Percentiles rank a stretch among this genome's conserved stretches.
Conservation (phyloP, 179 eudicot species). For the Nepenthes alata region DNA sequence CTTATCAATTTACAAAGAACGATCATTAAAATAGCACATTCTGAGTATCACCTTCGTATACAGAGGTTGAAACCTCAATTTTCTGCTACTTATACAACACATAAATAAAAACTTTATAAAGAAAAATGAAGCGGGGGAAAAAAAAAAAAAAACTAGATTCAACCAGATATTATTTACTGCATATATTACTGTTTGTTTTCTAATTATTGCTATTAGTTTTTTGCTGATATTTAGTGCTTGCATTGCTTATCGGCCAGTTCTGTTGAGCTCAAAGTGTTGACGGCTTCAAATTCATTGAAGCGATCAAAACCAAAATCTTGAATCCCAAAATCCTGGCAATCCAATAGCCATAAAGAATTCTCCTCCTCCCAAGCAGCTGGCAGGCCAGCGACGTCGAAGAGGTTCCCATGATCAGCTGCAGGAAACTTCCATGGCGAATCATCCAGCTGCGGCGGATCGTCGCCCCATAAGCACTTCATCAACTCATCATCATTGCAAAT, state of each 20-base stretch:
- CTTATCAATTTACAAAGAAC: no score
- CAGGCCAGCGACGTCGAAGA: not conserved
- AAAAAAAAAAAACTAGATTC: no score
- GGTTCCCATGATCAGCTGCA: slow-evolving; percentile 3
- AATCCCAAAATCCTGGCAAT: slow-evolving; percentile 73
- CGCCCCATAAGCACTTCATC: slow-evolving; percentile 49
- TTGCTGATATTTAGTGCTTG: not conserved
- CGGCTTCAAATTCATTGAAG: slow-evolving; percentile 20
- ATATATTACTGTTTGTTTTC: no score
- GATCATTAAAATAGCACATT: no score
- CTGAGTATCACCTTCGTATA: no score
- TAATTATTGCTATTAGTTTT: not conserved
- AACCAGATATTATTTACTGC: no score
- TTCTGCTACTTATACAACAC: no score
- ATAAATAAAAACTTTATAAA: no score
- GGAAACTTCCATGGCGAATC: slow-evolving; percentile 40
- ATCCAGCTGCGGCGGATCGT: slow-evolving; percentile 12
- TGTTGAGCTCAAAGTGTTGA: slow-evolving; percentile 30
- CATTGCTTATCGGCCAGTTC: slow-evolving; percentile 22
- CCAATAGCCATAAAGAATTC: slow-evolving; percentile 36
- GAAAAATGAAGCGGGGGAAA: no score
- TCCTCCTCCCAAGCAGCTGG: slow-evolving; percentile 44
- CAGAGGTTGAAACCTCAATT: no score
- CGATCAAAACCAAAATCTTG: slow-evolving; percentile 68
- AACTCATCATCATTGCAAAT: slow-evolving; percentile 33